Evolutionary conservation across 371 early-diverging fungal genomes (phyloP).

Genomic region (Phascolomyces articulosus): DNA sequence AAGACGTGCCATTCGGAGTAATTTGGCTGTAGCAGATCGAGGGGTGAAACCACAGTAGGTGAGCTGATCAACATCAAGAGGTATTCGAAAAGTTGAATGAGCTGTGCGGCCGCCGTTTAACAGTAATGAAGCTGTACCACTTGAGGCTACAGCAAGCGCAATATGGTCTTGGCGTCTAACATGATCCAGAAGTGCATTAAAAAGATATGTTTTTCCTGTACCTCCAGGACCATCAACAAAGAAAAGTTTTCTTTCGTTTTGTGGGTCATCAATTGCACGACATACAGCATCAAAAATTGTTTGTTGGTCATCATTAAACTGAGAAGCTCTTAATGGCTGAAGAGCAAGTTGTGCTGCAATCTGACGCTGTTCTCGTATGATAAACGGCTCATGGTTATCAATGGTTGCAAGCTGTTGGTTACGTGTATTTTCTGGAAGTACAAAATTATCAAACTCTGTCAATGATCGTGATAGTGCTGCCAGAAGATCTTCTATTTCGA

Average conservation of each 20-base stretch:
- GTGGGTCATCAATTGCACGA: too few species aligned
- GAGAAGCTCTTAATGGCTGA: too few species aligned
- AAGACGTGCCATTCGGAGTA: constrained; percentile 12
- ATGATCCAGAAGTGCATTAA: neutral
- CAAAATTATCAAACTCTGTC: neutral
- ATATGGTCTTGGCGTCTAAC: neutral
- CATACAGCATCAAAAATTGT: too few species aligned
- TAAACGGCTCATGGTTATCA: neutral
- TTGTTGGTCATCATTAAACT: too few species aligned
- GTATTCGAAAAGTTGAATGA: constrained; percentile 4
- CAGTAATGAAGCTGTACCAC: constrained; percentile 6
- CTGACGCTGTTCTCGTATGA: too few species aligned
- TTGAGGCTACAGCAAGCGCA: constrained; percentile 11
- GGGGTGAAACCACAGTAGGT: neutral
- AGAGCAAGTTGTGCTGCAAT: too few species aligned
- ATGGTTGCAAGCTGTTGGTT: neutral
- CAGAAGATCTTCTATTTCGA: neutral
- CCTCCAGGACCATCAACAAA: too few species aligned
- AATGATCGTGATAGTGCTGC: neutral
- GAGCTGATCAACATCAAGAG: neutral
- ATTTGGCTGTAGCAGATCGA: constrained; percentile 4
- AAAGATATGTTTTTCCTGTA: too few species aligned
- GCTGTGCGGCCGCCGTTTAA: constrained; percentile 9
- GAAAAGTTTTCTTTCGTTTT: neutral
- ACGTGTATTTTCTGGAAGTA: neutral